A percentile compares a stretch with the other conserved stretches of the same genome.
Evolutionary conservation across 75 land plant genomes (phyloP).

Genomic region (Pseudotsuga menziesii): DNA sequence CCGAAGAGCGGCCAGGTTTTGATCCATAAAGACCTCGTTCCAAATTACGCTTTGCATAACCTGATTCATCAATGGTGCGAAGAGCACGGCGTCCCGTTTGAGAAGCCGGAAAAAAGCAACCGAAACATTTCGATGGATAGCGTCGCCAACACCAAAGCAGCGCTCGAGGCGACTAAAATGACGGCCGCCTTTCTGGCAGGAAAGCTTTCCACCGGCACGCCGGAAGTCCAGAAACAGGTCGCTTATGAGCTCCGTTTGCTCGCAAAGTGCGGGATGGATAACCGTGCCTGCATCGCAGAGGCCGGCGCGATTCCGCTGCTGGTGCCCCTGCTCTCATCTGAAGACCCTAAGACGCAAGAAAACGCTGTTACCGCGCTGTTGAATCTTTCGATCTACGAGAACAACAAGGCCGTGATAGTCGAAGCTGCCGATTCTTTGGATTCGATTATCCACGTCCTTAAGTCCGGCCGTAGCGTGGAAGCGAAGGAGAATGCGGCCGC

Average conservation of each 20-base stretch:
- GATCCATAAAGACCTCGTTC: slow-evolving; percentile 47
- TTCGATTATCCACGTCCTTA: slow-evolving; percentile 51
- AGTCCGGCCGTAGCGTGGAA: slow-evolving; percentile 66
- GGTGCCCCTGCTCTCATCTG: slow-evolving; percentile 41
- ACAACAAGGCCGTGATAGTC: slow-evolving; percentile 68
- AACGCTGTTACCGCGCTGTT: slow-evolving; percentile 92
- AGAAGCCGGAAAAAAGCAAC: slow-evolving; percentile 16
- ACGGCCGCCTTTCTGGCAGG: slow-evolving; percentile 76
- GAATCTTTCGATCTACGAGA: slow-evolving; percentile 78
- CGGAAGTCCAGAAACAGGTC: slow-evolving; percentile 29
- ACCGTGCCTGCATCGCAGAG: slow-evolving; percentile 70
- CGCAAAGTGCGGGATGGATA: slow-evolving; percentile 67
- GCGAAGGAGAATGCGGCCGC: slow-evolving; percentile 92
- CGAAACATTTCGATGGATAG: slow-evolving; percentile 4
- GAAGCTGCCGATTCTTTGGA: slow-evolving; percentile 45
- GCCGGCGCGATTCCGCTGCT: slow-evolving; percentile 69
- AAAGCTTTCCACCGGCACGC: slow-evolving; percentile 44
- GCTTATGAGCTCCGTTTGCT: slow-evolving; percentile 73
- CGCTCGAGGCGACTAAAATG: slow-evolving; percentile 69
- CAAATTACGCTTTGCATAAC: slow-evolving; percentile 66
- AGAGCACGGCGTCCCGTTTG: slow-evolving; percentile 46
- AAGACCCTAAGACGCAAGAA: slow-evolving; percentile 62
- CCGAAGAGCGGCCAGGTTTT: slow-evolving; percentile 86
- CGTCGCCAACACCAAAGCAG: slow-evolving; percentile 36
- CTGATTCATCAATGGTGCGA: slow-evolving; percentile 84